Evolutionary conservation across 2,329 filamentous ascomycete species (phyloP).

Genomic region (Botryotinia convoluta): DNA sequence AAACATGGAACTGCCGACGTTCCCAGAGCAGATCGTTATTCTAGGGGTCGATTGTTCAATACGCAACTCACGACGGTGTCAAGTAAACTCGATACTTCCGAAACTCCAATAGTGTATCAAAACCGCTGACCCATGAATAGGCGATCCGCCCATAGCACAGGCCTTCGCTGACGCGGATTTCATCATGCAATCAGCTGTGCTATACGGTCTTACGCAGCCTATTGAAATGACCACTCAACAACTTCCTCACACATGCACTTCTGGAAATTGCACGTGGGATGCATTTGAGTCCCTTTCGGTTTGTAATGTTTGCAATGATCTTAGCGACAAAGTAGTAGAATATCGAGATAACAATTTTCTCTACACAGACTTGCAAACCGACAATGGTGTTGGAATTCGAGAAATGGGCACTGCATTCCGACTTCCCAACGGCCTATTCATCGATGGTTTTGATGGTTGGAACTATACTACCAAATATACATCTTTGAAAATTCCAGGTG

Average conservation of each 20-base stretch:
- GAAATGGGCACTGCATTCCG: neutral
- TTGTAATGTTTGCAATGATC: constrained; percentile 7
- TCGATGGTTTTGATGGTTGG: constrained; percentile 7
- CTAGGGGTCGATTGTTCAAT: neutral
- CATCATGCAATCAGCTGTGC: constrained; percentile 3
- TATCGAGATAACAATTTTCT: constrained; percentile 9
- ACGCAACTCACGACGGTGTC: neutral
- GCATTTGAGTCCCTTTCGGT: constrained; percentile 6
- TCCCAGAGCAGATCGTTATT: constrained; percentile 5
- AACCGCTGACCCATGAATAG: neutral
- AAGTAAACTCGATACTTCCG: neutral
- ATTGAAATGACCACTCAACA: neutral
- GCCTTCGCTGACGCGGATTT: neutral
- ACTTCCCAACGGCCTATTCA: constrained; percentile 8
- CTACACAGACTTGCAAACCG: neutral
- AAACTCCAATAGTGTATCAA: neutral
- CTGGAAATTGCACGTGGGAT: constrained; percentile 11
- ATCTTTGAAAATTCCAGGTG: neutral
- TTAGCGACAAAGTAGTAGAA: constrained; percentile 1
- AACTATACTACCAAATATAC: neutral
- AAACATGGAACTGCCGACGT: neutral
- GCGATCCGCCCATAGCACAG: neutral
- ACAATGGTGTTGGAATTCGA: neutral
- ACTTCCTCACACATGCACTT: neutral
- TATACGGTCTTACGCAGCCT: constrained; percentile 7